A percentile compares a stretch with the other conserved stretches of the same genome.
These are phyloP conservation scores for Solanum chaucha DNA, from an alignment of 257 asterid genomes.

Conservation along the genomic window DNA sequence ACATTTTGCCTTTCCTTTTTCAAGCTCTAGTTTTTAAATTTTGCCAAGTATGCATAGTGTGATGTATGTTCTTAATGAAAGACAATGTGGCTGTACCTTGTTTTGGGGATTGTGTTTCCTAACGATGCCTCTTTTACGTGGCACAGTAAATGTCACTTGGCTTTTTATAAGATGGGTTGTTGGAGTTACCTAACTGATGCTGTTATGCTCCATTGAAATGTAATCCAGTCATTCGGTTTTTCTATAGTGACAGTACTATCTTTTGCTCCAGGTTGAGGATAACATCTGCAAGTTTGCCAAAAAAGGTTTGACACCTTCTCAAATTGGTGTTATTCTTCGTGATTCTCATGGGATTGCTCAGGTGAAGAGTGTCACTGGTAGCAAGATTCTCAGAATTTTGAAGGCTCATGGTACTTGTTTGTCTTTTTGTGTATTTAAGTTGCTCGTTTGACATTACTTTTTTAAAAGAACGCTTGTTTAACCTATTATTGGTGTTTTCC, in stretches of 20 bases:
- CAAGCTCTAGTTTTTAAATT: background rate
- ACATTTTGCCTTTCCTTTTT: background rate
- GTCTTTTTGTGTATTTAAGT: background rate
- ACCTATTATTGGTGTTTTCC: background rate
- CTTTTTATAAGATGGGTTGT: background rate
- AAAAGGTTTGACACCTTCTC: constrained; percentile 30
- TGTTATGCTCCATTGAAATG: background rate
- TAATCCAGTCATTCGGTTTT: background rate
- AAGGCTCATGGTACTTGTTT: constrained; percentile 23
- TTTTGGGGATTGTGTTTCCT: background rate
- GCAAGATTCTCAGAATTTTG: constrained; percentile 26
- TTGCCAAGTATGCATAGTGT: background rate
- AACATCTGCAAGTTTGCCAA: constrained; percentile 34
- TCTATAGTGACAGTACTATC: background rate
- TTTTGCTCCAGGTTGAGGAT: constrained; percentile 19
- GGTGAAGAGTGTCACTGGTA: constrained; percentile 32
- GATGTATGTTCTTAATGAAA: background rate
- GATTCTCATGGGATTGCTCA: constrained; percentile 41
- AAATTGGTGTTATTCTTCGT: constrained; percentile 34
- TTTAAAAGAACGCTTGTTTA: too few species aligned
- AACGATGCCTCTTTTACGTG: background rate
- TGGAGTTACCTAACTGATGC: background rate
- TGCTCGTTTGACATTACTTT: background rate
- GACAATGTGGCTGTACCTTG: background rate
- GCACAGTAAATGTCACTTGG: background rate